These are phyloP conservation scores for Phycomyces blakesleeanus DNA, from an alignment of 192 early-diverging fungal species.

Conservation along the genomic window DNA sequence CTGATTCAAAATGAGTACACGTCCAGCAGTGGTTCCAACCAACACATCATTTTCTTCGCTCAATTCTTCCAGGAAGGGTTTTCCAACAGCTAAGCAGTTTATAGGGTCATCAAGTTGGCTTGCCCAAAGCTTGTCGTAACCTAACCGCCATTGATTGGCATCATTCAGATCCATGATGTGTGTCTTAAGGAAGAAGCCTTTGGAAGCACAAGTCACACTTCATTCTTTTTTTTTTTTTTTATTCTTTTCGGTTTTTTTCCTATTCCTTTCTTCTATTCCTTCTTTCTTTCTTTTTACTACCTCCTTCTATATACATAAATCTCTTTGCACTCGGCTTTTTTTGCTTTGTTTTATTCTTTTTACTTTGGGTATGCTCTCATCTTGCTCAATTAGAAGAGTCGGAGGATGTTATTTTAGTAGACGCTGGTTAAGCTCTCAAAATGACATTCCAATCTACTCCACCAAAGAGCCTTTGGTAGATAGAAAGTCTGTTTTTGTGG, in stretches of 20 bases:
- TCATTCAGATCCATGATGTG: not conserved
- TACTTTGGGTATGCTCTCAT: no score
- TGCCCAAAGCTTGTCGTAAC: constrained; percentile 18
- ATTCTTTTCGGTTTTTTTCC: not conserved
- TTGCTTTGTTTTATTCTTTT: no score
- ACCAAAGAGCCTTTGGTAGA: constrained; percentile 57
- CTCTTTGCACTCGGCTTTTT: not conserved
- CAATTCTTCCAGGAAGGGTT: constrained; percentile 32
- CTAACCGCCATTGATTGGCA: not conserved
- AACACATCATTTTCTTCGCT: constrained; percentile 36
- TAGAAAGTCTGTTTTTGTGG: constrained; percentile 81
- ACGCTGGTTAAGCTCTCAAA: not conserved
- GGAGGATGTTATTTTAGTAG: no score
- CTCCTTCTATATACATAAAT: no score
- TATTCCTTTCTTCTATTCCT: no score
- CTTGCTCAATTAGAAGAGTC: no score
- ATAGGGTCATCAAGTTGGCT: constrained; percentile 28
- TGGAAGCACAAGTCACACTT: not conserved
- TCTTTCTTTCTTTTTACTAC: no score
- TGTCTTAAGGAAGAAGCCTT: not conserved
- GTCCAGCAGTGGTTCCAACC: constrained; percentile 27
- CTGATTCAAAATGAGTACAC: constrained; percentile 30
- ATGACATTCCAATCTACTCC: constrained; percentile 36
- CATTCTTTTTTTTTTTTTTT: not conserved
- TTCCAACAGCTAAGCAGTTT: constrained; percentile 31